phyloP scores from a whole-genome alignment of 768 basidiomycete species.

The Termitomyces sp. region DNA sequence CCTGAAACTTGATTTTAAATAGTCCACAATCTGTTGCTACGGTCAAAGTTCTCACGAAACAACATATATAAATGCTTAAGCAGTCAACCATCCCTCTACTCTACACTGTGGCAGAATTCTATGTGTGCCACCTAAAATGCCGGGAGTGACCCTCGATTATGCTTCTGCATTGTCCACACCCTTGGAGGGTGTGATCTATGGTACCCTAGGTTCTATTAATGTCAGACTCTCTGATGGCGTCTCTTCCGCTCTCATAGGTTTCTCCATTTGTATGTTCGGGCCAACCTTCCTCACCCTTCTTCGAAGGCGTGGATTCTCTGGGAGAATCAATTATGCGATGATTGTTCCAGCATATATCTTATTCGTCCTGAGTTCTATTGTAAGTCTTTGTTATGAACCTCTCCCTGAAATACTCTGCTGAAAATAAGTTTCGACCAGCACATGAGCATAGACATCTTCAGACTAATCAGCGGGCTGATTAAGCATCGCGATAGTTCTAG shows the following conservation, averaged over 20 bases:
- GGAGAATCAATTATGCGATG: neutral
- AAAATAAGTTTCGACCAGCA: neutral
- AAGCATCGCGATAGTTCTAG: neutral
- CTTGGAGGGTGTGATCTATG: neutral
- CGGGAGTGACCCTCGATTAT: neutral
- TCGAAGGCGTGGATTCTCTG: neutral
- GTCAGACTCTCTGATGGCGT: neutral
- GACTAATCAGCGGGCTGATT: neutral
- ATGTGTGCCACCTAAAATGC: neutral
- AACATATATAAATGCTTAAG: neutral
- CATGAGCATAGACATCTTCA: conserved; percentile 4
- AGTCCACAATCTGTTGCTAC: too few species aligned
- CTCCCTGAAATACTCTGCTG: neutral
- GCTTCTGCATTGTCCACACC: neutral
- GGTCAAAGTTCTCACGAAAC: neutral
- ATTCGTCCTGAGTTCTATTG: neutral
- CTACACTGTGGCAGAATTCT: too few species aligned
- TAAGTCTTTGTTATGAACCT: neutral
- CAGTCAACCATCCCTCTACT: neutral
- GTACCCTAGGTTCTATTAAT: neutral
- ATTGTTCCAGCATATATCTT: neutral
- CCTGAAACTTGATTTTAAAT: too few species aligned
- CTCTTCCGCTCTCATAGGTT: neutral
- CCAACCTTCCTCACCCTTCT: neutral
- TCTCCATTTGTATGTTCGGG: neutral